Percentiles rank a stretch among this genome's conserved stretches.
Evolutionary conservation across 1,284 basidiomycete species (phyloP).

Genomic region (Abortiporus biennis): DNA sequence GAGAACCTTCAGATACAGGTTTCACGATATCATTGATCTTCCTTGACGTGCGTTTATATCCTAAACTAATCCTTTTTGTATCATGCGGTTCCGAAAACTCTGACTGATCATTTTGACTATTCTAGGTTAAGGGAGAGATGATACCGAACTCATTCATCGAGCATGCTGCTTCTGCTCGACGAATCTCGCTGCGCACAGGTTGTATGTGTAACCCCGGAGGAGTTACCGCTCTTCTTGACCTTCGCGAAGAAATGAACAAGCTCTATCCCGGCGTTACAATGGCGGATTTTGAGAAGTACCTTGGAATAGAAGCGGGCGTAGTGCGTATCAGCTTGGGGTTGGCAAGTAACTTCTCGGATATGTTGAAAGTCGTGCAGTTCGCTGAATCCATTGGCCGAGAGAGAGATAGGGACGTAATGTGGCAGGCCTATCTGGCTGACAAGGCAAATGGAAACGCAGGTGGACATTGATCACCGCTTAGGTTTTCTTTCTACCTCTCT

Average conservation of each 20-base stretch:
- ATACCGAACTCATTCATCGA: slow-evolving; percentile 69
- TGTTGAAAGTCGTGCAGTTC: slow-evolving; percentile 62
- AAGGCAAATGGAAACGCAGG: slow-evolving; percentile 16
- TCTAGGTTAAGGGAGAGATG: slow-evolving; percentile 60
- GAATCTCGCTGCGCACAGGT: slow-evolving; percentile 72
- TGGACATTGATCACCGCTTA: slow-evolving; percentile 5
- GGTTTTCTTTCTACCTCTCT: no score
- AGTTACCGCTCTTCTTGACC: slow-evolving; percentile 61
- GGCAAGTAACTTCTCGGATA: slow-evolving; percentile 69
- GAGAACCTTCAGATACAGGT: slow-evolving; percentile 62
- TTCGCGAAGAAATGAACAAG: slow-evolving; percentile 60
- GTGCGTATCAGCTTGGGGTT: slow-evolving; percentile 72
- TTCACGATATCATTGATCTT: slow-evolving; percentile 61
- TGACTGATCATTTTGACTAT: slow-evolving; percentile 6
- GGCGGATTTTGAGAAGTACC: slow-evolving; percentile 50
- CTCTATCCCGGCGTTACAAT: slow-evolving; percentile 56
- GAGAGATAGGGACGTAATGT: slow-evolving; percentile 29
- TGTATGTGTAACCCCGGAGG: slow-evolving; percentile 85
- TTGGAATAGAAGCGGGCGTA: slow-evolving; percentile 67
- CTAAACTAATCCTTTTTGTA: neutral
- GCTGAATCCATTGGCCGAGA: slow-evolving; percentile 42
- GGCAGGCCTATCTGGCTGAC: slow-evolving; percentile 26
- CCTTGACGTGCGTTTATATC: slow-evolving; percentile 42
- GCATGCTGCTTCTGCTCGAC: slow-evolving; percentile 53
- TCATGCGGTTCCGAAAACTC: neutral